Conservation (phyloP, 805 yeast genomes). For the Sugiyamaella chiloensis region DNA sequence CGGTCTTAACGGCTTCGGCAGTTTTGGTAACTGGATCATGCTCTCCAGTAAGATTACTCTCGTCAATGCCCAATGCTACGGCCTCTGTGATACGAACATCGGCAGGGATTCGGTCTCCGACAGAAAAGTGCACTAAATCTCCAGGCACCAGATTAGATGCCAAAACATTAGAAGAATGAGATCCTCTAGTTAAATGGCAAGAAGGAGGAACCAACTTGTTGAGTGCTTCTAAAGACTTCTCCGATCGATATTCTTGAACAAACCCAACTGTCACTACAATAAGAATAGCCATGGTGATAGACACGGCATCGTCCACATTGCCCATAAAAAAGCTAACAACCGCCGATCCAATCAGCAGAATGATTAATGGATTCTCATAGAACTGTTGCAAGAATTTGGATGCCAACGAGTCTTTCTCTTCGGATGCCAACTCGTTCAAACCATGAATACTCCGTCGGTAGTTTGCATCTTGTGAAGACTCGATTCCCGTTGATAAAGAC, state of each 20-base stretch:
- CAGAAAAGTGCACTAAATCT: conserved; percentile 81
- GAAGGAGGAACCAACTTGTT: conserved; percentile 95
- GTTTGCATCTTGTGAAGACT: conserved; percentile 64
- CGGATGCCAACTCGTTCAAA: conserved; percentile 67
- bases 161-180: conserved; percentile 71
- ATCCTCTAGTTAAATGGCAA: conserved; percentile 84
- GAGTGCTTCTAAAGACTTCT: conserved; percentile 88
- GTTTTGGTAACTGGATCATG: conserved; percentile 78
- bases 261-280: conserved; percentile 97
- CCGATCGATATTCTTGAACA: conserved; percentile 95
- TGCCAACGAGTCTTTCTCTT: conserved; percentile 71
- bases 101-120: conserved; percentile 97
- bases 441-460: conserved; percentile 77
- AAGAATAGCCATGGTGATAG: conserved; percentile 84
- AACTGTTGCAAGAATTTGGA: conserved; percentile 75
- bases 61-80: conserved; percentile 82
- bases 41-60: conserved; percentile 94
- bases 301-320: conserved; percentile 93
- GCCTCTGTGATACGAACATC: conserved; percentile 80
- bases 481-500: conserved; percentile 56
- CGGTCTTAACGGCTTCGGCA: conserved; percentile 37
- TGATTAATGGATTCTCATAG: conserved; percentile 85
- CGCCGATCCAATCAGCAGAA: conserved; percentile 87
- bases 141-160: conserved; percentile 94
- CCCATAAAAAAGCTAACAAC: conserved; percentile 85